Conservation (phyloP, 768 basidiomycete species). For the Rhizopogon roseolus region DNA sequence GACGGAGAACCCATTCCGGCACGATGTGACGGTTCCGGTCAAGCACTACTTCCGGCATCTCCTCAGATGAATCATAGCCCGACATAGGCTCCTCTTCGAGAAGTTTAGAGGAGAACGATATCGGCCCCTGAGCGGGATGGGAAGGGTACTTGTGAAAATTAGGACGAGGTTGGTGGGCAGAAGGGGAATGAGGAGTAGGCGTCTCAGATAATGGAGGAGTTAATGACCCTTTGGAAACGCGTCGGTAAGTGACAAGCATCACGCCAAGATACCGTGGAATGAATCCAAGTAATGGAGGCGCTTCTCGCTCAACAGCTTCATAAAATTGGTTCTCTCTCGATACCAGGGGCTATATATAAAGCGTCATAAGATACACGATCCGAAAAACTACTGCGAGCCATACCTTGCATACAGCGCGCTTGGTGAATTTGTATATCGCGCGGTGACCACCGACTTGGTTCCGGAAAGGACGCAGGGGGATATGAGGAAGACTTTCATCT, state of each 20-base stretch:
- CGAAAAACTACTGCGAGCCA: constrained; percentile 22
- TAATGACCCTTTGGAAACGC: constrained; percentile 47
- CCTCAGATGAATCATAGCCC: constrained; percentile 55
- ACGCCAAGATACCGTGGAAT: constrained; percentile 99
- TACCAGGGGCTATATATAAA: constrained; percentile 72
- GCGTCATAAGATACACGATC: constrained; percentile 10
- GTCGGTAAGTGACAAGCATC: constrained; percentile 95
- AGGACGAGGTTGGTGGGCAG: constrained; percentile 20
- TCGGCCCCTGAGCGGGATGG: constrained; percentile 1
- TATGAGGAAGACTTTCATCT: constrained; percentile 71
- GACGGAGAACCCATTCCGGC: constrained; percentile 83
- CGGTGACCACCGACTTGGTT: constrained; percentile 98
- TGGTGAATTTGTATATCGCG: constrained; percentile 97
- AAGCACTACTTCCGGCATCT: constrained; percentile 91
- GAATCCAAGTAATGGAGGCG: constrained; percentile 86
- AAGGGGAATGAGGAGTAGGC: constrained; percentile 12
- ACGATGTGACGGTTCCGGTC: constrained; percentile 96
- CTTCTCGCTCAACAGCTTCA: constrained; percentile 91
- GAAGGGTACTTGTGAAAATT: constrained; percentile 23
- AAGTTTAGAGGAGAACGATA: constrained; percentile 1
- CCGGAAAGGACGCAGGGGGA: constrained; percentile 91
- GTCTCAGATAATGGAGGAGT: constrained; percentile 14
- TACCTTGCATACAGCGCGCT: constrained; percentile 97
- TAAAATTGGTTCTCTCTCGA: constrained; percentile 98
- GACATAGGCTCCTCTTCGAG: constrained; percentile 28